Evolutionary conservation across 306 rosid species (phyloP).

Genomic region (Acmispon strigosus): DNA sequence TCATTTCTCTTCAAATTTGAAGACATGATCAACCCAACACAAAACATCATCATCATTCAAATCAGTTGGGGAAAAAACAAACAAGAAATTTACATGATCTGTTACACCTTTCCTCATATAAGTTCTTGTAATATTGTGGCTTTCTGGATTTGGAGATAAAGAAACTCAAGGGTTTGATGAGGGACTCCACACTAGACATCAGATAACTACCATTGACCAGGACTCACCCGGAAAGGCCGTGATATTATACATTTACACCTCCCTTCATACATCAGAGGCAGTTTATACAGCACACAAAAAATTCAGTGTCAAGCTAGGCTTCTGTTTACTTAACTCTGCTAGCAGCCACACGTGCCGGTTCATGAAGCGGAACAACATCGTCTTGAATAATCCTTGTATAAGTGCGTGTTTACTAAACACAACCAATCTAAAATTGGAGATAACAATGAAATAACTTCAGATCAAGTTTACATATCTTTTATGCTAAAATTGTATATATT

Average conservation of each 20-base stretch:
- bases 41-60: not conserved
- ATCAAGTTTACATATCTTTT: no score
- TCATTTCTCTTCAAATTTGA: not conserved
- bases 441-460: not conserved
- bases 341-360: not conserved
- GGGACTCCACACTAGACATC: not conserved
- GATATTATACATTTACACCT: not conserved
- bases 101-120: not conserved
- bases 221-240: not conserved
- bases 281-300: not conserved
- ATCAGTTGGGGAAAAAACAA: not conserved
- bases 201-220: not conserved
- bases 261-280: not conserved
- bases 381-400: not conserved
- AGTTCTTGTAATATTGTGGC: not conserved
- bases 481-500: no score
- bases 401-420: not conserved
- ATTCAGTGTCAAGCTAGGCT: not conserved
- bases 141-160: not conserved
- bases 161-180: not conserved
- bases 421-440: not conserved
- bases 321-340: conserved; percentile 7
- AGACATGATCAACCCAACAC: not conserved
- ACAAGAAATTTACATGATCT: not conserved
- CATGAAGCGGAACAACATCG: not conserved